Conservation (phyloP, 768 basidiomycete species). For the Pleurotus salmoneostramineus region DNA sequence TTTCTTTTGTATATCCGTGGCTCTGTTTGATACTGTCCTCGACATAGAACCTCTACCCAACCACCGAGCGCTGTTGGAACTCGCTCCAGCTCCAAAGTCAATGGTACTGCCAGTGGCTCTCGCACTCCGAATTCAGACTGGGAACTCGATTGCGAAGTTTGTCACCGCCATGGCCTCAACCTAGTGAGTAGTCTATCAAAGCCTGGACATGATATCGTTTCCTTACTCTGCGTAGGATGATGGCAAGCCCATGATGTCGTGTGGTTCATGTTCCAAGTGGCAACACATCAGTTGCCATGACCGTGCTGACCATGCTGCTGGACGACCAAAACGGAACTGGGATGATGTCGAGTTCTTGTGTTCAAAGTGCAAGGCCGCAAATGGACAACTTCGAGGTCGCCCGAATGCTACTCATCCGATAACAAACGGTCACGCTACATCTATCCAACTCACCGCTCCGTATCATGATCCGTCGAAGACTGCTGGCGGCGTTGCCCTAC, state of each 20-base stretch:
- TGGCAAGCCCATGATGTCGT: conserved; percentile 74
- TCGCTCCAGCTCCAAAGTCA: conserved; percentile 11
- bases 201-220: no score
- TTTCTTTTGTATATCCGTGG: neutral
- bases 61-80: neutral
- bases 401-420: neutral
- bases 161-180: conserved; percentile 67
- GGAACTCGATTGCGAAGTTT: conserved; percentile 89
- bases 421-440: neutral
- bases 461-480: neutral
- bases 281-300: conserved; percentile 90
- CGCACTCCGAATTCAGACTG: conserved; percentile 66
- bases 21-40: neutral
- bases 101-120: conserved; percentile 32
- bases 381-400: neutral
- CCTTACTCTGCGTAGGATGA: no score
- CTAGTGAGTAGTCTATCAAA: conserved; percentile 51
- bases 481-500: no score
- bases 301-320: conserved; percentile 55
- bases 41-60: neutral
- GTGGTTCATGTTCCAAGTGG: conserved; percentile 81
- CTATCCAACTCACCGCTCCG: conserved; percentile 3
- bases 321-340: conserved; percentile 77
- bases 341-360: conserved; percentile 82
- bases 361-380: conserved; percentile 39